Evolutionary conservation across 495 filamentous ascomycete species (phyloP).

Genomic region (Cercophora scortea): DNA sequence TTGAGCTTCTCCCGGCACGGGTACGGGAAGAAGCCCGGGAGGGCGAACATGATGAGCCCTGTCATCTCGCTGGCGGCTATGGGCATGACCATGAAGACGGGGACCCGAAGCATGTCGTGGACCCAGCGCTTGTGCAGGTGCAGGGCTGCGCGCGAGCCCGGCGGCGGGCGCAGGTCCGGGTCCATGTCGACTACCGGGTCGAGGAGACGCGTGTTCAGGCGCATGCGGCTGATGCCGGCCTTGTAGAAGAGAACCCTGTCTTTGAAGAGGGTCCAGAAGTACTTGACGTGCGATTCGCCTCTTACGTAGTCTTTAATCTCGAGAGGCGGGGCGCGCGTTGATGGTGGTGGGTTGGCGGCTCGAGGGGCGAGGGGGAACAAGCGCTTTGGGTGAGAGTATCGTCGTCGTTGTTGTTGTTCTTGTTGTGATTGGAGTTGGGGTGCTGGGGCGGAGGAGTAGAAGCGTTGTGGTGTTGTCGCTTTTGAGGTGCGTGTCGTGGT

Average conservation of each 20-base stretch:
- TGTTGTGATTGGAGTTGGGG: neutral
- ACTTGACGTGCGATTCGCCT: too few species aligned
- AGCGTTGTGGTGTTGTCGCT: too few species aligned
- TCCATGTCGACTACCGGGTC: neutral
- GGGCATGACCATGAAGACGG: slow-evolving; percentile 64
- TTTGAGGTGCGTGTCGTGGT: too few species aligned
- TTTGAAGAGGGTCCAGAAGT: slow-evolving; percentile 38
- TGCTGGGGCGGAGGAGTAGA: neutral
- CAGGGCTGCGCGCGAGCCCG: slow-evolving; percentile 16
- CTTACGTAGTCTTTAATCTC: too few species aligned
- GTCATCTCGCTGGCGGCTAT: slow-evolving; percentile 78
- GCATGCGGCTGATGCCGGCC: slow-evolving; percentile 63
- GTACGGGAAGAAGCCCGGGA: slow-evolving; percentile 61
- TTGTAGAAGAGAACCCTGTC: too few species aligned
- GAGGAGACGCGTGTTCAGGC: slow-evolving; percentile 51
- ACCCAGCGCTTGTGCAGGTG: slow-evolving; percentile 26
- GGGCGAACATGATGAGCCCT: slow-evolving; percentile 60
- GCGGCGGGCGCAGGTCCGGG: slow-evolving; percentile 4
- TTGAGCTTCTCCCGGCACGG: slow-evolving; percentile 55
- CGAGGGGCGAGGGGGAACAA: slow-evolving; percentile 1
- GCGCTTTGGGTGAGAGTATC: too few species aligned
- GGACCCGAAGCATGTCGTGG: slow-evolving; percentile 66
- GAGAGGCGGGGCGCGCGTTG: slow-evolving; percentile 53
- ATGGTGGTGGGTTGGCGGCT: slow-evolving; percentile 48
- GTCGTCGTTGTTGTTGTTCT: neutral